These are phyloP conservation scores for Hypomyces rosellus DNA, from an alignment of 2,329 filamentous ascomycete species.

Conservation along the genomic window DNA sequence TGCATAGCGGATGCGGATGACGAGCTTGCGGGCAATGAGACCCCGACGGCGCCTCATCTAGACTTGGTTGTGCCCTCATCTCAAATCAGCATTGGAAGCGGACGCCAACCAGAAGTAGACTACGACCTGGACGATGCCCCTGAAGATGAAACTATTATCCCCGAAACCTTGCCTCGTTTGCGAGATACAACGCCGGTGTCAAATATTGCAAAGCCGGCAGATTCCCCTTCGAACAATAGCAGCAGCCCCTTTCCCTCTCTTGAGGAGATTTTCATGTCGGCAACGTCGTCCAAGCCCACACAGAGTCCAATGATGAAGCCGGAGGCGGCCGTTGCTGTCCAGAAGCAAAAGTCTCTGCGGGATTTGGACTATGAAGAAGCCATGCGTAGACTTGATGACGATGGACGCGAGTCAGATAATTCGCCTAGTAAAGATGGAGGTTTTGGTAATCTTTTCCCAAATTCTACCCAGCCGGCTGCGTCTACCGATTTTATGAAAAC, in stretches of 20 bases:
- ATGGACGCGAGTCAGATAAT: slow-evolving; percentile 20
- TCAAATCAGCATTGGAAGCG: slow-evolving; percentile 38
- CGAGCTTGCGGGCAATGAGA: background rate
- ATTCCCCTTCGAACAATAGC: slow-evolving; percentile 9
- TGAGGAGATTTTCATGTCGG: slow-evolving; percentile 37
- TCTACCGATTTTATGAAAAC: background rate
- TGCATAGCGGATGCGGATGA: slow-evolving; percentile 8
- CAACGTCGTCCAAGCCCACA: slow-evolving; percentile 29
- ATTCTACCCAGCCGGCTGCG: slow-evolving; percentile 25
- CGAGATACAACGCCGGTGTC: slow-evolving; percentile 11
- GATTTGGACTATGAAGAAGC: slow-evolving; percentile 38
- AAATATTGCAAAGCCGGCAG: slow-evolving; percentile 5
- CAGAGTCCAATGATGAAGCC: slow-evolving; percentile 23
- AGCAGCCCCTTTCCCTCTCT: slow-evolving; percentile 31
- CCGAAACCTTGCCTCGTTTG: slow-evolving; percentile 16
- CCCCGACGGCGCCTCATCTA: slow-evolving; percentile 7
- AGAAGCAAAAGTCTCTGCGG: slow-evolving; percentile 14
- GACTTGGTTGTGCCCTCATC: slow-evolving; percentile 15
- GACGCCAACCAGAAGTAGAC: slow-evolving; percentile 43
- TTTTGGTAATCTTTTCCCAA: slow-evolving; percentile 25
- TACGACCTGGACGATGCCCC: slow-evolving; percentile 28
- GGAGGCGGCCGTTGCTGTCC: slow-evolving; percentile 11
- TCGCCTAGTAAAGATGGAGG: slow-evolving; percentile 20
- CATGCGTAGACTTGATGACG: slow-evolving; percentile 39
- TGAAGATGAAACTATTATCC: slow-evolving; percentile 18